phyloP scores from a whole-genome alignment of 2,329 filamentous ascomycete species.

The Aschersonia sp. region DNA sequence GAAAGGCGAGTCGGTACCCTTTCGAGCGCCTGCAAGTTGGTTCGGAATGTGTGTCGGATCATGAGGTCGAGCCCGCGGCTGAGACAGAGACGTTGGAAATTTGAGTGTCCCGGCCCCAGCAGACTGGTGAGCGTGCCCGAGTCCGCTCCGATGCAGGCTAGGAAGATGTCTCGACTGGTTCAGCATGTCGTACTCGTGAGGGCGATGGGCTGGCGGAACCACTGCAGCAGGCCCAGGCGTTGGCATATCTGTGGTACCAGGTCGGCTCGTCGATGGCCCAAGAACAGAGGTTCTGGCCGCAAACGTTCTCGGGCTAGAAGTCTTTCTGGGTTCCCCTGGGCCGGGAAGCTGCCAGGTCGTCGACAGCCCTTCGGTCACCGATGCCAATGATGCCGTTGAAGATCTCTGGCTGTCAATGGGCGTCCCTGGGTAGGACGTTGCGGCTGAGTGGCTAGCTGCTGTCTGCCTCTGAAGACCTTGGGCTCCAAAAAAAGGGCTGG shows the following conservation, averaged over 20 bases:
- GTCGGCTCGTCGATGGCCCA: conserved; percentile 9
- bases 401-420: conserved; percentile 11
- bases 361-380: conserved; percentile 18
- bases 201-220: conserved; percentile 16
- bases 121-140: conserved; percentile 7
- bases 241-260: conserved; percentile 11
- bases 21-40: conserved; percentile 9
- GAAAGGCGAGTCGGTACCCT: conserved; percentile 6
- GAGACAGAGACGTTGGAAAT: conserved; percentile 19
- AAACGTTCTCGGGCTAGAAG: conserved; percentile 16
- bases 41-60: conserved; percentile 12
- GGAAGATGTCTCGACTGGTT: conserved; percentile 14
- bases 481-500: conserved; percentile 4
- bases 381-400: conserved; percentile 5
- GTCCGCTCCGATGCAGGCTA: not conserved
- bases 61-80: conserved; percentile 14
- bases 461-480: conserved; percentile 11
- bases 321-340: conserved; percentile 13
- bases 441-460: conserved; percentile 12
- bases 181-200: conserved; percentile 13
- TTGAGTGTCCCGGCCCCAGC: conserved; percentile 9
- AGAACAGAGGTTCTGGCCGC: conserved; percentile 13
- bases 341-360: conserved; percentile 15
- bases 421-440: conserved; percentile 19
- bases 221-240: conserved; percentile 8